These are phyloP conservation scores for Aspergillus viridinutans DNA, from an alignment of 2,329 filamentous ascomycete genomes.

Conservation along the genomic window DNA sequence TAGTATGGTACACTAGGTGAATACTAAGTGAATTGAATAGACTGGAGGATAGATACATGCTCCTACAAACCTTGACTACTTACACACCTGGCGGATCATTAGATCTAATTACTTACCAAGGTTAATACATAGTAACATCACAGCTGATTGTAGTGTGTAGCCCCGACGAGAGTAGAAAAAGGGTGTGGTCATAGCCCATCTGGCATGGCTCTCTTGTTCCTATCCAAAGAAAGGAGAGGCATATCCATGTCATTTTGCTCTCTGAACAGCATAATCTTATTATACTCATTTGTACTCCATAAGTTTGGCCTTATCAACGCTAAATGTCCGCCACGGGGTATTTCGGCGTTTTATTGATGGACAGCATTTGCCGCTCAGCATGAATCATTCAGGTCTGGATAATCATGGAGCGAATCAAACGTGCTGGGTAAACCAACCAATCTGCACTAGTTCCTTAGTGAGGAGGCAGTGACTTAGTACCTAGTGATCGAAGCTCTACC, in stretches of 20 bases:
- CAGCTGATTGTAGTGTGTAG: background rate
- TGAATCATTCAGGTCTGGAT: no score
- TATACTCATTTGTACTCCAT: no score
- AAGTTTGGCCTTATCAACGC: no score
- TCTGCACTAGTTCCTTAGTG: no score
- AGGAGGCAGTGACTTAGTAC: no score
- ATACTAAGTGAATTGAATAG: background rate
- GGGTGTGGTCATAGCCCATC: background rate
- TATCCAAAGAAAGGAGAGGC: background rate
- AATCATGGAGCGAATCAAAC: no score
- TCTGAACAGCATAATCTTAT: no score
- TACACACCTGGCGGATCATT: background rate
- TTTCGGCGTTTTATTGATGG: background rate
- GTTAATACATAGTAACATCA: background rate
- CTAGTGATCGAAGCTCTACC: no score
- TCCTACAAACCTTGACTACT: background rate
- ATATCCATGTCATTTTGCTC: background rate
- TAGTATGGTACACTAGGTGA: background rate
- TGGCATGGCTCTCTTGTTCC: no score
- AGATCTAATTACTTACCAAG: background rate
- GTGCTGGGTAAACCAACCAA: no score
- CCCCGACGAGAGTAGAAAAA: background rate
- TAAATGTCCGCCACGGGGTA: background rate
- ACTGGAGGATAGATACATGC: background rate
- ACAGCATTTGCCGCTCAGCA: no score